A percentile compares a stretch with the other conserved stretches of the same genome.
Evolutionary conservation across 345 rosid species (phyloP).

Genomic region (Turnera subulata): DNA sequence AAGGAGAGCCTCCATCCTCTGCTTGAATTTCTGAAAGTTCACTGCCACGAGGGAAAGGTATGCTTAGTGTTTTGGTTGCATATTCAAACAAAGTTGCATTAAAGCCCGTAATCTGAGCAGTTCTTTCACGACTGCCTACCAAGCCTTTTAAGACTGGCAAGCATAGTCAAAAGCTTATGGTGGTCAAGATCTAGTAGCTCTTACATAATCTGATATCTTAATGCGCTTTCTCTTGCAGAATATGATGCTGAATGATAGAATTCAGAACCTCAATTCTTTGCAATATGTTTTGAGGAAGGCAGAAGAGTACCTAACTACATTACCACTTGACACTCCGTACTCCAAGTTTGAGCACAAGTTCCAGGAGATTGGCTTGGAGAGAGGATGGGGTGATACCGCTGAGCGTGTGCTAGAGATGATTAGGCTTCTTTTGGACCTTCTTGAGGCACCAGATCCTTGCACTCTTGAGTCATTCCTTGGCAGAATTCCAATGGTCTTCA

Average conservation of each 20-base stretch:
- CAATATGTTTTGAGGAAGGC: slow-evolving; percentile 73
- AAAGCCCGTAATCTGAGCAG: too few species aligned
- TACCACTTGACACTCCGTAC: slow-evolving; percentile 46
- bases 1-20: slow-evolving; percentile 78
- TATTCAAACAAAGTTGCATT: too few species aligned
- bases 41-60: slow-evolving; percentile 71
- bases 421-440: slow-evolving; percentile 77
- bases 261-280: slow-evolving; percentile 53
- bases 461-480: slow-evolving; percentile 80
- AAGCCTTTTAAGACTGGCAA: background rate
- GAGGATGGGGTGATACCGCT: slow-evolving; percentile 85
- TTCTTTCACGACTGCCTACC: too few species aligned
- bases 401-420: slow-evolving; percentile 74
- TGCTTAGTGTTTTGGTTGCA: too few species aligned
- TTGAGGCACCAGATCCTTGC: slow-evolving; percentile 85
- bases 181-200: background rate
- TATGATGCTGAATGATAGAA: slow-evolving; percentile 63
- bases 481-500: slow-evolving; percentile 82
- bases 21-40: slow-evolving; percentile 67
- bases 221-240: slow-evolving; percentile 33
- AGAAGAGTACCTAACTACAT: slow-evolving; percentile 53
- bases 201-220: background rate
- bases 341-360: slow-evolving; percentile 56
- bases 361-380: slow-evolving; percentile 83
- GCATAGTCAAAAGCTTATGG: background rate